These are phyloP conservation scores for Dissophora ornata DNA, from an alignment of 192 early-diverging fungal genomes.

Conservation along the genomic window DNA sequence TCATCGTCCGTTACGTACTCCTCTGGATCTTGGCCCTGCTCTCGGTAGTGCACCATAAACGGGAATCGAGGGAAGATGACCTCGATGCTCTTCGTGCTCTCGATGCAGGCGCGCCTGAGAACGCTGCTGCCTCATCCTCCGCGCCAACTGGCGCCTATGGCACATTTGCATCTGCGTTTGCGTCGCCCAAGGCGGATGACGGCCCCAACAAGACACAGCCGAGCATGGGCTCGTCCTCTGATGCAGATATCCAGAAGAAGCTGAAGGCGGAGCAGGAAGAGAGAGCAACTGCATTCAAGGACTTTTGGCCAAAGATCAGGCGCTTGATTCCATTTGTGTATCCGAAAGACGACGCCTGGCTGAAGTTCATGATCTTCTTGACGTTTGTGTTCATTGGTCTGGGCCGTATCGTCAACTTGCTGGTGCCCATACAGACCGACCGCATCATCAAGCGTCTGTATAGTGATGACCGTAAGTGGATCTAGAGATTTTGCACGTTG, in stretches of 20 bases:
- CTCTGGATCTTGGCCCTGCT: slow-evolving; percentile 47
- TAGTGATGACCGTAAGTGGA: slow-evolving; percentile 26
- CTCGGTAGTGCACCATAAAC: slow-evolving; percentile 44
- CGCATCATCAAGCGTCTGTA: slow-evolving; percentile 77
- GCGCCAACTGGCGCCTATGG: slow-evolving; percentile 25
- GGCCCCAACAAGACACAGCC: background rate
- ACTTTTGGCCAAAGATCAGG: slow-evolving; percentile 66
- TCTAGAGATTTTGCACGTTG: too few species aligned
- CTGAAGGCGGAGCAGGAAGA: slow-evolving; percentile 24
- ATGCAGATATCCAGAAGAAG: slow-evolving; percentile 28
- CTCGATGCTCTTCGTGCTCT: slow-evolving; percentile 34
- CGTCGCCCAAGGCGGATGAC: background rate
- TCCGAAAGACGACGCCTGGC: slow-evolving; percentile 68
- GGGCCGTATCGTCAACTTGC: slow-evolving; percentile 82
- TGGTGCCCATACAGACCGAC: slow-evolving; percentile 89
- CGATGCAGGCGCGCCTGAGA: slow-evolving; percentile 22
- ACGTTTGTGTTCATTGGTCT: slow-evolving; percentile 74
- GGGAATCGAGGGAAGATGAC: slow-evolving; percentile 24
- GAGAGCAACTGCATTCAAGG: slow-evolving; percentile 52
- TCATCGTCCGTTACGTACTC: slow-evolving; percentile 57
- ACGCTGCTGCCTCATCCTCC: slow-evolving; percentile 22
- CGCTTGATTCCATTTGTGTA: slow-evolving; percentile 87
- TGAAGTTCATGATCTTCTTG: slow-evolving; percentile 76
- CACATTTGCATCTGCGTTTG: slow-evolving; percentile 22
- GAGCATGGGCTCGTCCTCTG: slow-evolving; percentile 23